Evolutionary conservation across 2,329 filamentous ascomycete genomes (phyloP).

Genomic region (Pseudopyrenochaeta lycopersici): DNA sequence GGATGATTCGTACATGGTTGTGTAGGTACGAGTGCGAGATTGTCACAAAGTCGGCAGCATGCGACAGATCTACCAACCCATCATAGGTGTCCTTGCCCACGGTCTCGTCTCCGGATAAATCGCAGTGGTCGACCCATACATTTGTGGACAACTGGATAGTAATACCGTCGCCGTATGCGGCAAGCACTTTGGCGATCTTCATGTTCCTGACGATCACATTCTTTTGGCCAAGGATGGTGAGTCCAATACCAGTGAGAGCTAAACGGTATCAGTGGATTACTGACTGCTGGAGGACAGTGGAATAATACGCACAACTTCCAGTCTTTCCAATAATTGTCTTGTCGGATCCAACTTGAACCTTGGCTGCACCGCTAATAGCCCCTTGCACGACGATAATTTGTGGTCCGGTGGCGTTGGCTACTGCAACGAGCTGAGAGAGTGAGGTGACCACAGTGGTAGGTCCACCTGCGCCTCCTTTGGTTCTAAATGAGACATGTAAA

Average conservation of each 20-base stretch:
- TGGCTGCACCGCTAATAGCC: conserved; percentile 33
- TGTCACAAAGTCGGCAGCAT: conserved; percentile 68
- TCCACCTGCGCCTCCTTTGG: conserved; percentile 63
- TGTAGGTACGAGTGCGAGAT: conserved; percentile 61
- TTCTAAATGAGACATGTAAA: conserved; percentile 38
- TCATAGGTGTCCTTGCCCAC: conserved; percentile 38
- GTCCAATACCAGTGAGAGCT: conserved; percentile 56
- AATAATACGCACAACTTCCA: conserved; percentile 47
- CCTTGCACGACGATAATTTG: conserved; percentile 35
- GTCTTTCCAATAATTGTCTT: conserved; percentile 49
- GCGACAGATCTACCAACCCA: conserved; percentile 66
- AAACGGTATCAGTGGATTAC: conserved; percentile 44
- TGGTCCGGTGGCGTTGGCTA: conserved; percentile 48
- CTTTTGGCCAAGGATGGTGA: conserved; percentile 61
- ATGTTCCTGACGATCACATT: conserved; percentile 72
- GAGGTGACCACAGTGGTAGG: conserved; percentile 63
- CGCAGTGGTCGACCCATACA: conserved; percentile 70
- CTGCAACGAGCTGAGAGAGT: conserved; percentile 59
- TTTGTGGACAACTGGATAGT: conserved; percentile 66
- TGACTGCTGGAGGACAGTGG: background rate
- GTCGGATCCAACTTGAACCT: conserved; percentile 26
- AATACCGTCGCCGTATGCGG: conserved; percentile 66
- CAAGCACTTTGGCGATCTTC: conserved; percentile 65
- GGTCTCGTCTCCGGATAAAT: conserved; percentile 61
- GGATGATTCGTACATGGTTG: conserved; percentile 54